Percentiles rank a stretch among this genome's conserved stretches.
phyloP scores from a whole-genome alignment of 2,329 filamentous ascomycete genomes.

The Trichoderma simmonsii region DNA sequence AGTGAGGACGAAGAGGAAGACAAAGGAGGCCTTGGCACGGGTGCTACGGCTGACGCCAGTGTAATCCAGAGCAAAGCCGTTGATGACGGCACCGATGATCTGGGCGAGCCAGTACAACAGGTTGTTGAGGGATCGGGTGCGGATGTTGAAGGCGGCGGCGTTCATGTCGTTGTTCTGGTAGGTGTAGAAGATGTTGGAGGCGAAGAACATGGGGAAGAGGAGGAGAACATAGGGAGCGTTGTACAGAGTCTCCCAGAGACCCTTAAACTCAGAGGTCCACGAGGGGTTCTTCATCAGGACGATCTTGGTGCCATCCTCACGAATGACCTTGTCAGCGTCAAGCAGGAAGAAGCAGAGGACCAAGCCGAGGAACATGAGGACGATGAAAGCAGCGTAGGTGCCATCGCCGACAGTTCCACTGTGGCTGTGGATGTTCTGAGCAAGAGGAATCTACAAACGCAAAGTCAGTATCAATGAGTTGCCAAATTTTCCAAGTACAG shows the following conservation, averaged over 20 bases:
- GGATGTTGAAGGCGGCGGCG: slow-evolving; percentile 51
- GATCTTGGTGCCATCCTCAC: slow-evolving; percentile 73
- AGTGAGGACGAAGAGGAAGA: slow-evolving; percentile 63
- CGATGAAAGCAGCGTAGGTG: slow-evolving; percentile 84
- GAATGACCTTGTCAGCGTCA: slow-evolving; percentile 69
- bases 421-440: slow-evolving; percentile 61
- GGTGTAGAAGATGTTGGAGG: slow-evolving; percentile 54
- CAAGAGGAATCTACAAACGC: slow-evolving; percentile 56
- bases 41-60: slow-evolving; percentile 77
- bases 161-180: slow-evolving; percentile 60
- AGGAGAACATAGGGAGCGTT: slow-evolving; percentile 69
- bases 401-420: slow-evolving; percentile 61
- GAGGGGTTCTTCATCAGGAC: slow-evolving; percentile 90
- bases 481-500: too few relatives aligned
- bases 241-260: slow-evolving; percentile 69
- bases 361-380: slow-evolving; percentile 75
- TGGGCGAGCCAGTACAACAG: slow-evolving; percentile 56
- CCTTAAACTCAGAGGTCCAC: slow-evolving; percentile 74
- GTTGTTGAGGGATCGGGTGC: slow-evolving; percentile 53
- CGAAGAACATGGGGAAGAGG: slow-evolving; percentile 55
- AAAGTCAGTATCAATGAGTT: background rate
- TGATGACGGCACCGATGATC: slow-evolving; percentile 51
- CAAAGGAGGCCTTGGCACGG: slow-evolving; percentile 61
- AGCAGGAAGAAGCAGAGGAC: slow-evolving; percentile 65
- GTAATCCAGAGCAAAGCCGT: slow-evolving; percentile 53